Evolutionary conservation across 75 land plant species (phyloP), one percentile per base, ranked within the genome.

Genomic region (Chamaecyparis obtusa): DNA sequence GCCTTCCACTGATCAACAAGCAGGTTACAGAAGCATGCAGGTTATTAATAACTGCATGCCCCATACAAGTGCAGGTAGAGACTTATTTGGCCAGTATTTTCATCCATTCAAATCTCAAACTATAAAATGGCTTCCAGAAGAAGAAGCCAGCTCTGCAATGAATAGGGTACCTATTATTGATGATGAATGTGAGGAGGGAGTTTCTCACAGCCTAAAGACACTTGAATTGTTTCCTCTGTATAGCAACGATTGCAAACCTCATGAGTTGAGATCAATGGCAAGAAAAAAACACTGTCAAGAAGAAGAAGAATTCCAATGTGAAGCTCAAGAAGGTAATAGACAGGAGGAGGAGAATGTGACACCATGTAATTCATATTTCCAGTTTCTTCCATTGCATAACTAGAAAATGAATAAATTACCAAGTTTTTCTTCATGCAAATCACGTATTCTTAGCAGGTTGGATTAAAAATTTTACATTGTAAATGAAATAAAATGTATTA

Each of bases 211-310:
- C 13, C 83, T 46, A n/a, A 81, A 44, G 43, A 81, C 83, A 27
- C 83, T 81, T n/a, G 83, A 81, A 81, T 30, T 81, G 13, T 81
- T 81, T 81, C 83, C 83, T 81, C 30, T 81, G 54, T 10, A 81
- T n/a, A 46, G 51, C 3, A 74, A 74, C 37, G 33, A 64, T 64
- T 7, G 69, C 69, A 27, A 74, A 30, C 1, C 76, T 32, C 36
- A 74, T 46, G 54, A 44, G 33, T 19, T 46, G 83, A 81, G 3
- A 21, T 9, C 51, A 78, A 41, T 37, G 46, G 9, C 11, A 27
- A n/a, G 46, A n/a, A 44, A n/a, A 46, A 81, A 27, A 0, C 33
- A 27, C 54, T 44, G 51, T 46, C 16, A 44, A 27, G 48, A 44
- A 10, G 10, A 44, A 10, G 10, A 27, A n/a, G 49, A 33, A 33